A percentile compares a stretch with the other conserved stretches of the same genome.
phyloP scores from a whole-genome alignment of 2,329 filamentous ascomycete genomes.

The Scedosporium boydii region DNA sequence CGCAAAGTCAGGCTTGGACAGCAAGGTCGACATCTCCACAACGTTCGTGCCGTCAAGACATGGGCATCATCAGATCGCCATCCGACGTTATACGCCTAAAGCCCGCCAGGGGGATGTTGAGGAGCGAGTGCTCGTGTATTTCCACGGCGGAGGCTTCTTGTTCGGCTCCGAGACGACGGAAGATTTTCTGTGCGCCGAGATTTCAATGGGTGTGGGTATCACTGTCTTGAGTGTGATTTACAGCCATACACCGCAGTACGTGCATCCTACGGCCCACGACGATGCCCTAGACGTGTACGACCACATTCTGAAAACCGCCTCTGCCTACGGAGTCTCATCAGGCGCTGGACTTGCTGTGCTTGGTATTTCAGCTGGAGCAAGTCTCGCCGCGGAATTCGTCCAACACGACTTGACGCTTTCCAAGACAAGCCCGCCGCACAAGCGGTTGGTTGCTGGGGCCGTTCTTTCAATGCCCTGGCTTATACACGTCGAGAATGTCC shows the following conservation, averaged over 20 bases:
- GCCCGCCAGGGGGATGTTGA: constrained; percentile 7
- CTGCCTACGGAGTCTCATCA: constrained; percentile 25
- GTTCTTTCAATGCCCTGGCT: constrained; percentile 34
- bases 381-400: constrained; percentile 23
- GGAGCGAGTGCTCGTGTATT: constrained; percentile 20
- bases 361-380: constrained; percentile 33
- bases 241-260: constrained; percentile 39
- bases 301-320: constrained; percentile 34
- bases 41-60: constrained; percentile 2
- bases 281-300: constrained; percentile 40
- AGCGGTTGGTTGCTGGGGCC: constrained; percentile 29
- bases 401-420: constrained; percentile 21
- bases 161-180: constrained; percentile 40
- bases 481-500: constrained; percentile 19
- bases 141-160: constrained; percentile 45
- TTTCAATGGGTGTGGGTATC: constrained; percentile 26
- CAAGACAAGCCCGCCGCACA: background rate
- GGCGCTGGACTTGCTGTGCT: constrained; percentile 27
- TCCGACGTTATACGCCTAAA: constrained; percentile 1
- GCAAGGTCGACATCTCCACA: background rate
- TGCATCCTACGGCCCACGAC: constrained; percentile 34
- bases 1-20: background rate
- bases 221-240: constrained; percentile 42
- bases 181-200: constrained; percentile 32
- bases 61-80: constrained; percentile 1